Evolutionary conservation across 805 yeast genomes (phyloP).

Genomic region (Saccharomycopsis schoenii): DNA sequence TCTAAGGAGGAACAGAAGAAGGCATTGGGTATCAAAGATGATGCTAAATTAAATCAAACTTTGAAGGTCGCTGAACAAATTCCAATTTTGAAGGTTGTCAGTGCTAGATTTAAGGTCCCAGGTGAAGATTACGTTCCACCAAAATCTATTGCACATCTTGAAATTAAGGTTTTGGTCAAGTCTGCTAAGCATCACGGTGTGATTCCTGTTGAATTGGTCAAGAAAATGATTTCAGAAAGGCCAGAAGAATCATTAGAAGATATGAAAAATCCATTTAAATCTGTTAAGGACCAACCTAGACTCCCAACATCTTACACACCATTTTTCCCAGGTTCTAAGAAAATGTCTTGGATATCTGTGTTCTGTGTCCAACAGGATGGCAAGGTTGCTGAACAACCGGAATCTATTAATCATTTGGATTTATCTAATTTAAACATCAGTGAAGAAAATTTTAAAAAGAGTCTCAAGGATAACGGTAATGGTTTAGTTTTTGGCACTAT

Average conservation of each 20-base stretch:
- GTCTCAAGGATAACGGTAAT: conserved; percentile 24
- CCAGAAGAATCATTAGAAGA: conserved; percentile 51
- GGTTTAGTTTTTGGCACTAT: conserved; percentile 53
- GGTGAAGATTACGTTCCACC: conserved; percentile 74
- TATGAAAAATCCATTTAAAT: conserved; percentile 59
- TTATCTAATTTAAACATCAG: conserved; percentile 44
- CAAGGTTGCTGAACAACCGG: conserved; percentile 65
- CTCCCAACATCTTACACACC: conserved; percentile 66
- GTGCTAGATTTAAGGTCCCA: conserved; percentile 72
- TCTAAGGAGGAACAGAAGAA: conserved; percentile 45
- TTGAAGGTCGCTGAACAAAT: conserved; percentile 49
- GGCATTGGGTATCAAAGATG: conserved; percentile 45
- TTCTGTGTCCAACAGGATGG: conserved; percentile 68
- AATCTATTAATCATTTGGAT: conserved; percentile 40
- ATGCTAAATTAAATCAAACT: conserved; percentile 36
- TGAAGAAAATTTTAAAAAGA: conserved; percentile 36
- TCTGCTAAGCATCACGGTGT: conserved; percentile 61
- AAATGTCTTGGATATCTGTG: conserved; percentile 54
- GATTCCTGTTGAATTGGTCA: conserved; percentile 27
- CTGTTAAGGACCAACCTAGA: conserved; percentile 58
- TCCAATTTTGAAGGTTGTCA: conserved; percentile 59
- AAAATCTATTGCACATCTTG: conserved; percentile 62
- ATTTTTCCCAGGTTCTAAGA: conserved; percentile 53
- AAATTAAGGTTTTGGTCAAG: conserved; percentile 62
- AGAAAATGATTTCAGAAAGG: conserved; percentile 32